Evolutionary conservation across 345 rosid species (phyloP), one percentile per base, ranked within the genome.

Genomic region (Melaleuca alternifolia): DNA sequence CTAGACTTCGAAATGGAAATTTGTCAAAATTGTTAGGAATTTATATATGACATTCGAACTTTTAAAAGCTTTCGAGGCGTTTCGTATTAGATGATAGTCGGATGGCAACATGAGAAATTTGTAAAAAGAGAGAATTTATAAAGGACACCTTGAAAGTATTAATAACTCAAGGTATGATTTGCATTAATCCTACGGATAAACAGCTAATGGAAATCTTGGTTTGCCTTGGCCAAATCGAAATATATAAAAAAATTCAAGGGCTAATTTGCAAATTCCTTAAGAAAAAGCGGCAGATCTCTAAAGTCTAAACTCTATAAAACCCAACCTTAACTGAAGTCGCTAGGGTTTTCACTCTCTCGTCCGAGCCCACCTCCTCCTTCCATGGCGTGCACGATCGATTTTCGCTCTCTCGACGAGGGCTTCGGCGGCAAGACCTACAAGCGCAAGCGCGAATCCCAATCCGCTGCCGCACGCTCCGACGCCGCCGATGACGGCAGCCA

Each of bases 341-440:
- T 71, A 71, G 79, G 79, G 79, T 37, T 71, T 33, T 10, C 46
- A 41, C 23, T 51, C 76, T 41, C 83, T 50, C 23, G 48, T 62
- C 33, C n/a, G 52, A 86, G 86, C 87, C 88, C 88, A 81, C 13
- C 2, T 9, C 23, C 79, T 23, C 51, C 86, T 56, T 4, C 56
- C 50, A 97, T 97, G 99, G 99, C 99, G 26, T 94, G 98, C 93
- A 95, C 97, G 10, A 89, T 95, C 46, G 99, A 97, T 90, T 94
- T 97, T 88, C 93, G 99, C 56, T 50, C 88, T 89, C 95, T 96
- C 0, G 99, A 97, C 87, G 99, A 96, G 88, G 99, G 99, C 76
- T 97, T 97, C 89, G 99, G 99, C 88, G 99, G 99, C 10, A 96
- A 97, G 65, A 97, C 99, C 87, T 89, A 87, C 94, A 97, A 97